Base-by-base conservation (phyloP, 345 rosid genomes). In the Iberis pinnata region DNA sequence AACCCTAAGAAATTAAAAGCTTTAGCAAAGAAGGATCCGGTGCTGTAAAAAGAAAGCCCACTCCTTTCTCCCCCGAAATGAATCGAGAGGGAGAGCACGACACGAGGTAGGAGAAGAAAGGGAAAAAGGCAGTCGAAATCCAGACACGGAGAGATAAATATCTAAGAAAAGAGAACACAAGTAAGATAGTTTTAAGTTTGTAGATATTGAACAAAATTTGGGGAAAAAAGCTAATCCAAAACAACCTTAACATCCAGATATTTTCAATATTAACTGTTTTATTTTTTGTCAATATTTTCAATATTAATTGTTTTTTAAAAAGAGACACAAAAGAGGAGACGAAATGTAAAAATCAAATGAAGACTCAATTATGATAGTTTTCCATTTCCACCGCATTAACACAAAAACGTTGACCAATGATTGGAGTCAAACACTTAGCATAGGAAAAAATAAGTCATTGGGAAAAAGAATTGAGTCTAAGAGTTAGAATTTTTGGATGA, bases 211-310 rank as follows among this genome's bases (percentile, higher is more conserved):
- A 42, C 58, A 50, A 65, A 49, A 49, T 43, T 55, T 46, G 62
- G 39, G 22, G 47, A 26, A 9, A 48, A 12, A 0, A 26, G 16
- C 40, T 18, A 49, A 49, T 65, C 64, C n/a, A 65, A 48, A 31
- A 64, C 52, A 65, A 49, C 64, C 64, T 24, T 52, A 50, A 44
- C 37, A 50, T 50, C 58, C 65, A 59, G 65, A 66, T 56, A 65
- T 56, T 65, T 57, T 52, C n/a, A n/a, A n/a, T n/a, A n/a, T n/a
- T n/a, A n/a, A n/a, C n/a, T n/a, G n/a, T n/a, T n/a, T n/a, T n/a
- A n/a, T n/a, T n/a, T n/a, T n/a, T n/a, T n/a, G n/a, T n/a, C n/a
- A n/a, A n/a, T n/a, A n/a, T n/a, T n/a, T n/a, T n/a, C n/a, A n/a
- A n/a, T n/a, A n/a, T n/a, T n/a, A n/a, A n/a, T n/a, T n/a, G n/a